These are phyloP conservation scores for Apiospora hydei DNA, from an alignment of 2,329 filamentous ascomycete species.

Conservation along the genomic window DNA sequence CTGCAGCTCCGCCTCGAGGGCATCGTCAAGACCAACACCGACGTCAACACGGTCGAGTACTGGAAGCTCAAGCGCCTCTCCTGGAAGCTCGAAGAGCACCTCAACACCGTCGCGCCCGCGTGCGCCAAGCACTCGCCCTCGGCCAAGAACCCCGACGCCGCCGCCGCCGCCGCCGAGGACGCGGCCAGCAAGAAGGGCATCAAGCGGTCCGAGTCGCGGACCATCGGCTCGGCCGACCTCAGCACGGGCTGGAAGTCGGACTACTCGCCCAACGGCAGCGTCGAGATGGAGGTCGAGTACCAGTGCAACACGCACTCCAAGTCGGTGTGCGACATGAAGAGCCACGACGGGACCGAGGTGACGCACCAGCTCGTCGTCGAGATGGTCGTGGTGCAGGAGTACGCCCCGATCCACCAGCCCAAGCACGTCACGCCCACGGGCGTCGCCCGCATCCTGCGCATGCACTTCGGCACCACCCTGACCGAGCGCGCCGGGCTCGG, in stretches of 20 bases:
- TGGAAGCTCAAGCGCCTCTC: constrained; percentile 92
- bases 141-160: constrained; percentile 42
- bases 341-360: constrained; percentile 77
- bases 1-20: constrained; percentile 85
- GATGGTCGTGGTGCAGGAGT: constrained; percentile 93
- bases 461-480: constrained; percentile 85
- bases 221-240: constrained; percentile 82
- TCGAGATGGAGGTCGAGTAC: constrained; percentile 86
- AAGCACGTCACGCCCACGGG: constrained; percentile 82
- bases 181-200: constrained; percentile 70
- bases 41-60: constrained; percentile 74
- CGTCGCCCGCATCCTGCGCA: constrained; percentile 87
- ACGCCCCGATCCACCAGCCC: constrained; percentile 73
- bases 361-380: constrained; percentile 89
- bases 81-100: constrained; percentile 91
- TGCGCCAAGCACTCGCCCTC: constrained; percentile 75
- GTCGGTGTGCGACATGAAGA: constrained; percentile 80
- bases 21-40: constrained; percentile 74
- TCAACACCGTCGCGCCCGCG: constrained; percentile 79
- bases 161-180: constrained; percentile 47
- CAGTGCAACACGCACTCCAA: constrained; percentile 63
- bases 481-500: constrained; percentile 87
- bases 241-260: constrained; percentile 90
- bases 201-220: constrained; percentile 75
- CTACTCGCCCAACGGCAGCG: constrained; percentile 63